These are phyloP conservation scores for Litchi chinensis DNA, from an alignment of 345 rosid genomes.

Conservation along the genomic window DNA sequence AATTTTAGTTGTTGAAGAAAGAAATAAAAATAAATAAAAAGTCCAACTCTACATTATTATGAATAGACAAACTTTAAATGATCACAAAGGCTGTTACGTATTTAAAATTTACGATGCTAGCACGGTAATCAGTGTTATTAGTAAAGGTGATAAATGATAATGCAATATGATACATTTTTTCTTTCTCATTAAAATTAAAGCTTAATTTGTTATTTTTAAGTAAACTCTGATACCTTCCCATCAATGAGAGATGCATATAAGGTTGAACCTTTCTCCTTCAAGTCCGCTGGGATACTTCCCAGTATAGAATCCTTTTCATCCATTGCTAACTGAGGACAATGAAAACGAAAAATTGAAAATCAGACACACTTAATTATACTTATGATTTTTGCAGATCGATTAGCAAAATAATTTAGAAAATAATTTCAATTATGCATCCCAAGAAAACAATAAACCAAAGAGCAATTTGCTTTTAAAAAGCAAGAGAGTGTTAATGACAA, in stretches of 20 bases:
- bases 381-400: not conserved
- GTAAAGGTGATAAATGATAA: constrained; percentile 8
- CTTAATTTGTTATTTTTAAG: constrained; percentile 10
- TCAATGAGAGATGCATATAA: constrained; percentile 70
- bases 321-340: constrained; percentile 57
- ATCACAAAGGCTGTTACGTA: not conserved
- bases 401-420: not conserved
- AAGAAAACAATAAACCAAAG: not conserved
- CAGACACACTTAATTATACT: not conserved
- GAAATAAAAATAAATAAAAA: too few species aligned
- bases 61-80: constrained; percentile 1
- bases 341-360: not conserved
- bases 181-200: constrained; percentile 18
- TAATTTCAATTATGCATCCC: not conserved
- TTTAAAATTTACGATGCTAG: not conserved
- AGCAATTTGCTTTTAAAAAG: not conserved
- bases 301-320: constrained; percentile 74
- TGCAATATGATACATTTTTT: constrained; percentile 4
- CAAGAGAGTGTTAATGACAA: not conserved
- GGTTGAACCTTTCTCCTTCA: constrained; percentile 67
- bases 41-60: not conserved
- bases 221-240: constrained; percentile 59
- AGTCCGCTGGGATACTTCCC: constrained; percentile 71
- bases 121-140: not conserved
- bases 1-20: too few species aligned